These are phyloP conservation scores for Aurantiochytrium sp. DNA, from an alignment of 108 stramenopile genomes.

Conservation along the genomic window DNA sequence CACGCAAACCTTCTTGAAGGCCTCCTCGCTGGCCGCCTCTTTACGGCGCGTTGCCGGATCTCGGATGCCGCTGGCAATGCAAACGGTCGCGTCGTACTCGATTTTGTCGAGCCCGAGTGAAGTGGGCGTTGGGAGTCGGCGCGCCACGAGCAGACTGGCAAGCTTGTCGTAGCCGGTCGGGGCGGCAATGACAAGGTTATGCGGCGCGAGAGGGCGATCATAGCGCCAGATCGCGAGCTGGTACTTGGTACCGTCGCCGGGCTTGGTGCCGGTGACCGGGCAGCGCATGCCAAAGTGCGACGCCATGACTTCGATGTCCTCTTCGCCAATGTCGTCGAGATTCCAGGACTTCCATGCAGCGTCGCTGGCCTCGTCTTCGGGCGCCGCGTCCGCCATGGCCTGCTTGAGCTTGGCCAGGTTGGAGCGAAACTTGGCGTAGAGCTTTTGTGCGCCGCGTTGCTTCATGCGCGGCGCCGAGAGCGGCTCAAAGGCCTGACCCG, in stretches of 20 bases:
- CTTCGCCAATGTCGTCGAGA: not conserved
- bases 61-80: not conserved
- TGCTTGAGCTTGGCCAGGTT: not conserved
- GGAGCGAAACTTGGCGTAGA: not conserved
- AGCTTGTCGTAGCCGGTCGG: not conserved
- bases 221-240: not conserved
- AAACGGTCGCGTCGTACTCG: not conserved
- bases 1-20: not conserved
- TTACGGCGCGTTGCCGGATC: too few species aligned
- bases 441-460: not conserved
- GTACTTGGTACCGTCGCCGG: not conserved
- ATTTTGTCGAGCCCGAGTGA: not conserved
- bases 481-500: constrained; percentile 73
- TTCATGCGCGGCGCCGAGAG: not conserved
- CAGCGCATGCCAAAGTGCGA: constrained; percentile 18
- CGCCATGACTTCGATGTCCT: not conserved
- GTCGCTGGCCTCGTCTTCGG: not conserved
- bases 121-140: not conserved
- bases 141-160: not conserved
- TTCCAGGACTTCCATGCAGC: not conserved
- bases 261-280: not conserved
- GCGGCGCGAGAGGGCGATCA: not conserved
- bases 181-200: not conserved
- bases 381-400: not conserved
- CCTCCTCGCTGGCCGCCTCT: not conserved